Evolutionary conservation across 306 rosid genomes (phyloP), one percentile per base, ranked within the genome.

Genomic region (Pyrus communis): DNA sequence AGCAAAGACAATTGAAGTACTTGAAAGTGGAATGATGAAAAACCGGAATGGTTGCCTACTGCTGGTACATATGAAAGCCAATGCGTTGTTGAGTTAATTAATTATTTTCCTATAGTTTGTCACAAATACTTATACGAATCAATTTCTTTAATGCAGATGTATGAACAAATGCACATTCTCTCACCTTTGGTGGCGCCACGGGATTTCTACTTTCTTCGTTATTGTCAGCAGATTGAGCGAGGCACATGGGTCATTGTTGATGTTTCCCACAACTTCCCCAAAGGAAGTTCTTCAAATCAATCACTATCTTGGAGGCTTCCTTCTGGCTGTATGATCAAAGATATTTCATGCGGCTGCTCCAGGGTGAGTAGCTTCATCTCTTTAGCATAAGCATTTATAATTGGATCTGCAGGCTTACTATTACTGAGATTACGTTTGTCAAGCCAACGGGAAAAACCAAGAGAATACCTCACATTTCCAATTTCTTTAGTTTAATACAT

Each of bases 311-410:
- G 97, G 93, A 87, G 79, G 79, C 78, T 88, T 64, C 98, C 97
- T 55, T 93, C 97, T 18, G 98, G 97, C 17, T 91, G 92, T 82
- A 61, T 91, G 81, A 87, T 93, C 77, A 77, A 87, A 21, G 91
- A 89, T 28, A 33, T 83, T 81, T 25, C 78, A 1, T 63, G 82
- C 76, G 88, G 87, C 17, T 82, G 70, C 35, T 86, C 89, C 69
- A 81, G 66, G 87, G 98, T 93, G 35, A 72, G 84, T 78, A 54
- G 54, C 22, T 23, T 35, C 66, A 23, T 42, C 35, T 35, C 67
- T 22, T 22, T 12, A 57, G 59, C 66, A 12, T 49, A 49, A 49
- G 8, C 21, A 49, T 49, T 40, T 57, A 14, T n/a, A 35, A 27
- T 14, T 57, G 38, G 19, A 55, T 33, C 65, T 55, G 8, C 11